phyloP scores from a whole-genome alignment of 2,329 filamentous ascomycete genomes.

The Claviceps digitariae region DNA sequence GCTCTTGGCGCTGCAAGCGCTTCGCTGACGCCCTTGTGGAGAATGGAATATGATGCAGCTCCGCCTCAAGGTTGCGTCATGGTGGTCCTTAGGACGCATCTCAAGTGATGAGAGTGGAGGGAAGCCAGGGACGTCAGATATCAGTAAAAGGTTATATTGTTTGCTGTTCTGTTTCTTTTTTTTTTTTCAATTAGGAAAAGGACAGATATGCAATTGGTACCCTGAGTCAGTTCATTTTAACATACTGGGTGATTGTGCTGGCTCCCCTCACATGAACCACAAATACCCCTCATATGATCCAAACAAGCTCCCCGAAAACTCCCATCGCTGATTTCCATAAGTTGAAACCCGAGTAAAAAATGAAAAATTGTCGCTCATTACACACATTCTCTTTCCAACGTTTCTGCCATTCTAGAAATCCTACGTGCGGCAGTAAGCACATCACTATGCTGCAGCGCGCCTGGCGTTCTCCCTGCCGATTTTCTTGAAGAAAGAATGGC shows the following conservation, averaged over 20 bases:
- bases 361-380: neutral
- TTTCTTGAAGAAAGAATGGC: constrained; percentile 28
- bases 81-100: neutral
- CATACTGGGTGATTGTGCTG: neutral
- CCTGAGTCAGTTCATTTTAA: too few relatives aligned
- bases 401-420: neutral
- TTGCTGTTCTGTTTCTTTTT: too few relatives aligned
- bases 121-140: too few relatives aligned
- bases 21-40: too few relatives aligned
- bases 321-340: neutral
- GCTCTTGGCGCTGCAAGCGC: too few relatives aligned
- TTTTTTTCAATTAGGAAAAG: neutral
- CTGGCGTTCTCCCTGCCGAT: constrained; percentile 27
- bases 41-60: too few relatives aligned
- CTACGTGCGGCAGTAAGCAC: neutral
- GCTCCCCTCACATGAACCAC: neutral
- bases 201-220: too few relatives aligned
- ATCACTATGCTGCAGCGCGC: constrained; percentile 19
- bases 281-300: neutral
- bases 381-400: neutral
- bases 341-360: neutral
- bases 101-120: neutral
- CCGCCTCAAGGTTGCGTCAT: too few relatives aligned
- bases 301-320: neutral
- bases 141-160: too few relatives aligned